These are phyloP conservation scores for Kwoniella newhampshirensis DNA, from an alignment of 768 basidiomycete genomes.

Conservation along the genomic window DNA sequence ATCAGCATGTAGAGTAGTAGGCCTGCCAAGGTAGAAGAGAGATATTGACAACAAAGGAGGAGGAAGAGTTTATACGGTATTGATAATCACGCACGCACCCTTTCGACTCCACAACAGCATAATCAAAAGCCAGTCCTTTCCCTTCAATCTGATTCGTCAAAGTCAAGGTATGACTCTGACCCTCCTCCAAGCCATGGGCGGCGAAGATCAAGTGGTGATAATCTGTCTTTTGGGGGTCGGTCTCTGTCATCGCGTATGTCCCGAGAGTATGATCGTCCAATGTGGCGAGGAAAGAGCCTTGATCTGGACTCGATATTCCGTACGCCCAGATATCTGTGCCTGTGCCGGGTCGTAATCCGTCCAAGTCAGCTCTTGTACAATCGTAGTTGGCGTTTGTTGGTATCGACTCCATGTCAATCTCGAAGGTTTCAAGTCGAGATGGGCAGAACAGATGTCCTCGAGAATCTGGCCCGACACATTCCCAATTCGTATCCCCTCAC, in stretches of 20 bases:
- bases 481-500: not conserved
- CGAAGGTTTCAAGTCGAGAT: too few species aligned
- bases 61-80: too few species aligned
- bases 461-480: too few species aligned
- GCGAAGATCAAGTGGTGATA: constrained; percentile 22
- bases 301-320: constrained; percentile 27
- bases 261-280: constrained; percentile 25
- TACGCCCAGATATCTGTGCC: constrained; percentile 36
- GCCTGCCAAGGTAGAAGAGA: too few species aligned
- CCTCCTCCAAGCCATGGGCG: constrained; percentile 23
- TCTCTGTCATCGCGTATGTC: constrained; percentile 3
- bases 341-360: constrained; percentile 8
- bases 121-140: constrained; percentile 32
- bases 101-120: constrained; percentile 20
- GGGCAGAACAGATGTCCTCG: too few species aligned
- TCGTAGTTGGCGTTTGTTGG: too few species aligned
- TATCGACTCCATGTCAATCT: too few species aligned
- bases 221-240: not conserved
- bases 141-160: constrained; percentile 14
- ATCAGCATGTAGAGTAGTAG: too few species aligned
- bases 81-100: not conserved
- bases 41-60: too few species aligned
- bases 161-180: constrained; percentile 18
- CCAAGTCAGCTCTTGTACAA: too few species aligned
- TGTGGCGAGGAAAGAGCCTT: constrained; percentile 21